Base-by-base conservation (phyloP, 2,329 filamentous ascomycete genomes). In the Nemania bipapillata region DNA sequence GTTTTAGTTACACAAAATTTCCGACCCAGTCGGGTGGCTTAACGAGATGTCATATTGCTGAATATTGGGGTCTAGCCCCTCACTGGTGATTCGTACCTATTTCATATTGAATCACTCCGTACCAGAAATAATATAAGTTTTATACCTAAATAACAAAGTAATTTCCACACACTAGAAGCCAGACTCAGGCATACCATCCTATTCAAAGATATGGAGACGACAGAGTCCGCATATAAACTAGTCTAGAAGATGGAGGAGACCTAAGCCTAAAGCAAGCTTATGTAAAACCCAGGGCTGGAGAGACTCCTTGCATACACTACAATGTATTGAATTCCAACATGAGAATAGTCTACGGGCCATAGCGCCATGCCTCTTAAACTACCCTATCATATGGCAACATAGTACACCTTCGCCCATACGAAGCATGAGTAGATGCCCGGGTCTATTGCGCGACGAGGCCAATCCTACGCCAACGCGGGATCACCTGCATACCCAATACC, bases 21-120 rank as follows among this genome's bases (percentile, higher is more conserved):
- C 66, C 68, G 74, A 69, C 52, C 75, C 75, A 75, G 74, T 77
- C 75, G 74, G 75, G 69, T 75, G 65, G 42, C 64, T 76, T 76
- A 68, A 76, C 74, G 73, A 76, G 58, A 55, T 58, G 65, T 26
- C 64, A 65, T 68, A 30, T 9, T n/a, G n/a, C 35, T 65, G 22
- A 35, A 50, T 24, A 56, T 45, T 64, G 67, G 65, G 63, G 55
- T 45, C 67, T 49, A 68, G 63, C 56, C 65, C 60, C 60, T 68
- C 56, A 42, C 45, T 45, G 40, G 26, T 52, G 3, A 1, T 53
- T 40, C 24, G 37, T 8, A 7, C 4, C 52, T 5, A 42, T 17
- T 17, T 17, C 40, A 45, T n/a, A 8, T 45, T 45, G 4, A 45
- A 45, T 20, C 17, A 45, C 17, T 1, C 20, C 40, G 40, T n/a